These are phyloP conservation scores for Plasmodium billcollinsi DNA, from an alignment of 169 alveolate genomes.

Conservation along the genomic window DNA sequence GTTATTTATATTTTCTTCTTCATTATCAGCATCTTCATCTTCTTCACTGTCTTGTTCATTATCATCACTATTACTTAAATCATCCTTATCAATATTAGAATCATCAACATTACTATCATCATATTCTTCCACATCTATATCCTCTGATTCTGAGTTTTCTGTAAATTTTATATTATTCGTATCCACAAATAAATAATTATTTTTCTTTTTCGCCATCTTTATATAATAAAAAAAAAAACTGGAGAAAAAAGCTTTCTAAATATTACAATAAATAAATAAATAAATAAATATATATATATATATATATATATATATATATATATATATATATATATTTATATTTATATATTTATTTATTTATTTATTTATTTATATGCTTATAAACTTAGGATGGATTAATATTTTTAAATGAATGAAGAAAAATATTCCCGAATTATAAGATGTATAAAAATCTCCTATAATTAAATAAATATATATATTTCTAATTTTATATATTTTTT, in stretches of 20 bases:
- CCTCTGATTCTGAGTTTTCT: slow-evolving; percentile 74
- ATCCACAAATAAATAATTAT: slow-evolving; percentile 39
- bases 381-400: too few species aligned
- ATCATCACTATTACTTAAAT: slow-evolving; percentile 7
- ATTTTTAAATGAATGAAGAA: too few species aligned
- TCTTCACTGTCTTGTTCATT: slow-evolving; percentile 13
- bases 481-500: too few species aligned
- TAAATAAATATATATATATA: too few species aligned
- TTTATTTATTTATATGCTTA: too few species aligned
- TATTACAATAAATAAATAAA: neutral
- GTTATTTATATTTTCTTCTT: neutral
- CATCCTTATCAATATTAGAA: slow-evolving; percentile 11
- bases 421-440: too few species aligned
- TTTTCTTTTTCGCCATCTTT: slow-evolving; percentile 37
- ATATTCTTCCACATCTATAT: slow-evolving; percentile 45
- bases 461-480: too few species aligned
- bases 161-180: slow-evolving; percentile 55
- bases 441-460: too few species aligned
- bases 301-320: too few species aligned
- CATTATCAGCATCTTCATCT: slow-evolving; percentile 26
- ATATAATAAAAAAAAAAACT: neutral
- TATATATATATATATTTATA: too few species aligned
- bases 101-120: slow-evolving; percentile 28
- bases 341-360: too few species aligned
- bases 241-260: neutral